phyloP scores from a whole-genome alignment of 108 stramenopile genomes.

The Cyclotella cryptica region DNA sequence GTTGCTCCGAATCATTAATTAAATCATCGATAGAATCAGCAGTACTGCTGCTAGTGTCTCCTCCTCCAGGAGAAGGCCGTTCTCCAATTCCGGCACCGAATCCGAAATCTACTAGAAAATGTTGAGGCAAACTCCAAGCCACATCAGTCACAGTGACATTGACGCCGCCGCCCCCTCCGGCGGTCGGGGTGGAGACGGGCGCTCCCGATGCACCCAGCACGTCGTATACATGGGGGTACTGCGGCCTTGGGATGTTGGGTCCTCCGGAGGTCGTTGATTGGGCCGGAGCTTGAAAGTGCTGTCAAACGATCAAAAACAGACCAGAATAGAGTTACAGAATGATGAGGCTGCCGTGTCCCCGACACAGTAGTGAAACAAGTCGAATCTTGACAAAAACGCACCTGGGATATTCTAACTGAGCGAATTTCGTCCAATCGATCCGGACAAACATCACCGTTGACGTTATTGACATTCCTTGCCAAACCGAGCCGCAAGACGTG shows the following conservation, averaged over 20 bases:
- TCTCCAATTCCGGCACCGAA: not conserved
- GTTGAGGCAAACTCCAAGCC: conserved; percentile 80
- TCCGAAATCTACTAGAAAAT: conserved; percentile 36
- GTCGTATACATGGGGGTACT: conserved; percentile 49
- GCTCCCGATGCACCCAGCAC: conserved; percentile 28
- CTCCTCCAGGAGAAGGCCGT: not conserved
- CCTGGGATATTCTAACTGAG: conserved; percentile 70
- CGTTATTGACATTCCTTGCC: not conserved
- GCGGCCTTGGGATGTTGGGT: conserved; percentile 12
- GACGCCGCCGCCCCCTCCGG: conserved; percentile 49
- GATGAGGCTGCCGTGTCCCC: not conserved
- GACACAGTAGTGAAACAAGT: not conserved
- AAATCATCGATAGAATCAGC: conserved; percentile 20
- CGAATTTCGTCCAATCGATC: conserved; percentile 56
- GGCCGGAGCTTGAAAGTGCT: conserved; percentile 61
- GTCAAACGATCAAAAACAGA: not conserved
- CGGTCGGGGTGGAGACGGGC: conserved; percentile 33
- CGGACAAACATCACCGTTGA: not conserved
- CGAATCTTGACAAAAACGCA: conserved; percentile 19
- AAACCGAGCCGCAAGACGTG: conserved; percentile 60
- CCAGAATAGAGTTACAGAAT: not conserved
- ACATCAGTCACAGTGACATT: conserved; percentile 77
- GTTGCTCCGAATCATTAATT: conserved; percentile 23
- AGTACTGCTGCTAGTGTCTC: not conserved
- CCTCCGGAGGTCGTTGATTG: conserved; percentile 27